These are phyloP conservation scores for Chenopodium berlandieri DNA, from an alignment of 148 eudicot genomes.

Conservation along the genomic window DNA sequence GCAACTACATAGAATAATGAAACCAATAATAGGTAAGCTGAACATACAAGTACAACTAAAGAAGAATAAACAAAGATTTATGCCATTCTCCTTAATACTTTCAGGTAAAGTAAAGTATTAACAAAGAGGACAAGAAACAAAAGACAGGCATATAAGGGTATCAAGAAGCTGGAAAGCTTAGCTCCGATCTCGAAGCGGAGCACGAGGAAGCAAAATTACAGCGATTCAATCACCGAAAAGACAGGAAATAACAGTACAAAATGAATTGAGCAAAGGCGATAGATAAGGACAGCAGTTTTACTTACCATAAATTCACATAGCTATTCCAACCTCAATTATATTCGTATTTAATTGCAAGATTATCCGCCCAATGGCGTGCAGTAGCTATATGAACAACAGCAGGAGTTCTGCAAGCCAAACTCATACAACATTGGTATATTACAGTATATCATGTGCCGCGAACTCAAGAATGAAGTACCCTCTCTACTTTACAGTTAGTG, in stretches of 20 bases:
- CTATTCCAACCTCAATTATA: background rate
- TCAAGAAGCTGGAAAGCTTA: background rate
- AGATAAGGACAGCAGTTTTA: background rate
- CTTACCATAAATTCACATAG: background rate
- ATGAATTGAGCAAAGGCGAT: background rate
- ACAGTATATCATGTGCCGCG: constrained; percentile 6
- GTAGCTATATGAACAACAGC: background rate
- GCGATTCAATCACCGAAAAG: background rate
- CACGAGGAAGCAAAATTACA: background rate
- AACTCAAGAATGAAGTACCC: constrained; percentile 3
- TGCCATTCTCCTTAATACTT: background rate
- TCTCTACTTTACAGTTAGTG: constrained; percentile 23
- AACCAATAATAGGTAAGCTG: background rate
- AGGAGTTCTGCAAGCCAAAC: background rate
- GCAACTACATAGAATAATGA: background rate
- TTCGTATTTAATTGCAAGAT: background rate
- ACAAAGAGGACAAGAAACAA: background rate
- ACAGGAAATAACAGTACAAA: background rate
- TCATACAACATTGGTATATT: background rate
- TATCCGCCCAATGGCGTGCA: background rate
- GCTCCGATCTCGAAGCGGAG: background rate
- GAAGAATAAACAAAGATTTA: background rate
- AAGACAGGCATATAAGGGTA: constrained; percentile 1
- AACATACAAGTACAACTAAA: background rate
- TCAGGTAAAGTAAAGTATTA: background rate